These are phyloP conservation scores for Xylaria venustula DNA, from an alignment of 495 filamentous ascomycete genomes.

Conservation along the genomic window DNA sequence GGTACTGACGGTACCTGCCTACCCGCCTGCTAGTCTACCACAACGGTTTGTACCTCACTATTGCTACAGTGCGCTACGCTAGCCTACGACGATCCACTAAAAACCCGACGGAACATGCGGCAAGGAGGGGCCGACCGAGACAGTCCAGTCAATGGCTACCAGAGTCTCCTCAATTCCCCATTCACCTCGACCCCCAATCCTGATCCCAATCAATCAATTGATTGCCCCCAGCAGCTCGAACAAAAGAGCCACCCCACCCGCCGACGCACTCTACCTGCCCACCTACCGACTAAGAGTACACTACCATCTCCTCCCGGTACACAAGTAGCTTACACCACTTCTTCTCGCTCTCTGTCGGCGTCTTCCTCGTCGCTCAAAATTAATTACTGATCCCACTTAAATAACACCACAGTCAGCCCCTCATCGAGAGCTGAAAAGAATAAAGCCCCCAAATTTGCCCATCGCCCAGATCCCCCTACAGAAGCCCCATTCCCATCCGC, in stretches of 20 bases:
- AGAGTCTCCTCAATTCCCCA: not conserved
- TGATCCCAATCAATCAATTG: not conserved
- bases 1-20: too few relatives aligned
- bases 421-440: constrained; percentile 8
- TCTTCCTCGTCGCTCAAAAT: not conserved
- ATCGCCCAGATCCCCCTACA: not conserved
- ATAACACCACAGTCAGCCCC: not conserved
- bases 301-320: too few relatives aligned
- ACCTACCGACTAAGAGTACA: not conserved
- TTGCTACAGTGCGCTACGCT: too few relatives aligned
- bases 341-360: not conserved
- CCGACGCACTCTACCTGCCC: not conserved
- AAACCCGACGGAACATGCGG: constrained; percentile 3
- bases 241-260: too few relatives aligned
- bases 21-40: too few relatives aligned
- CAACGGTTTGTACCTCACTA: too few relatives aligned
- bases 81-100: not conserved
- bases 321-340: too few relatives aligned
- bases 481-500: too few relatives aligned
- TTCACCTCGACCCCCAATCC: not conserved
- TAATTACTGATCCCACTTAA: too few relatives aligned
- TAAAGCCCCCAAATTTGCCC: constrained; percentile 8
- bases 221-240: too few relatives aligned
- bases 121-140: constrained; percentile 11
- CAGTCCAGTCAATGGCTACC: not conserved